These are phyloP conservation scores for Chrysosphaeria jannelii DNA, from an alignment of 2,329 filamentous ascomycete genomes.

Conservation along the genomic window DNA sequence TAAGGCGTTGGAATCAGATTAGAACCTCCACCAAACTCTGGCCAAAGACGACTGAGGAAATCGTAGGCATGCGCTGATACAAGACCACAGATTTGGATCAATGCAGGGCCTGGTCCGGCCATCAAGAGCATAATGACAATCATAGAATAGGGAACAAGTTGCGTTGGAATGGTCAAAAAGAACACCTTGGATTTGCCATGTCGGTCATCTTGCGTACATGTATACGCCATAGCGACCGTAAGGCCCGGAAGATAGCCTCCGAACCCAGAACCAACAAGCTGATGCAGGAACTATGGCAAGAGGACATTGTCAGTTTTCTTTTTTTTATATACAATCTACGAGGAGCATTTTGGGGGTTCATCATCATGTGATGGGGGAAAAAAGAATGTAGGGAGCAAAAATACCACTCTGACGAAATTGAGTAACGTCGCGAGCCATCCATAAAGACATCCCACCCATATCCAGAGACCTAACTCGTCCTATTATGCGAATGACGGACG, in stretches of 20 bases:
- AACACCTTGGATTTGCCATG: constrained; percentile 49
- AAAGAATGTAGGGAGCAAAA: constrained; percentile 27
- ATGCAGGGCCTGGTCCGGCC: constrained; percentile 20
- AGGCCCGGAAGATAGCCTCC: constrained; percentile 30
- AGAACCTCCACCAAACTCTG: constrained; percentile 56
- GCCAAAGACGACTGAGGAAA: constrained; percentile 68
- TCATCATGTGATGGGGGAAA: constrained; percentile 1
- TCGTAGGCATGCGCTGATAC: constrained; percentile 72
- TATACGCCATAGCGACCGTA: constrained; percentile 55
- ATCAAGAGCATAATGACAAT: constrained; percentile 44
- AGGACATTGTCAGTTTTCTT: constrained; percentile 12
- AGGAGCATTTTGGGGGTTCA: not conserved
- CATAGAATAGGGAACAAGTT: constrained; percentile 55
- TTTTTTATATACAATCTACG: not conserved
- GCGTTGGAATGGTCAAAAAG: constrained; percentile 56
- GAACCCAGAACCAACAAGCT: constrained; percentile 16
- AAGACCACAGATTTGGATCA: constrained; percentile 46
- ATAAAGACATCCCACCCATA: constrained; percentile 43
- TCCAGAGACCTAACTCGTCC: constrained; percentile 32
- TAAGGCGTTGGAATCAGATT: constrained; percentile 48
- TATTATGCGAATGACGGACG: constrained; percentile 35
- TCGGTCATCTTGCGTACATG: constrained; percentile 59
- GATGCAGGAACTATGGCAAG: constrained; percentile 17
- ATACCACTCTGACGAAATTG: constrained; percentile 26
- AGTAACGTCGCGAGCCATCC: constrained; percentile 30